Evolutionary conservation across 164 flowering plant species (phyloP), one percentile per base, ranked within the genome.

Genomic region (Tinospora cordifolia): DNA sequence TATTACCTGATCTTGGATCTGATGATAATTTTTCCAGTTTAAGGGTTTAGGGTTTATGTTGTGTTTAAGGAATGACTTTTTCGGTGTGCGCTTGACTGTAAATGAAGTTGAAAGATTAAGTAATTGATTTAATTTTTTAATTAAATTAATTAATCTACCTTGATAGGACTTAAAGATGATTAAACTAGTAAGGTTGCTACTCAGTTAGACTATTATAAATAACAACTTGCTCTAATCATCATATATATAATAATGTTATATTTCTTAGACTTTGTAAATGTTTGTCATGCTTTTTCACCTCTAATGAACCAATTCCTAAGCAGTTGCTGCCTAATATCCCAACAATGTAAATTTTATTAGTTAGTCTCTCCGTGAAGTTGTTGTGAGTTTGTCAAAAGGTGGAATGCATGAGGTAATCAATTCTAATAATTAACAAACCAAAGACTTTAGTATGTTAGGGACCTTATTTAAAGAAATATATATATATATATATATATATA

Each of bases 261-360:
- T 1, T 14, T 30, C 40, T 49, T 69, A 2, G 21, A 25, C 30
- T 22, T 22, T 6, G 3, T 25, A 24, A 60, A n/a, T 15, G 49
- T 44, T 27, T 27, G 39, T 67, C 19, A 73, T 66, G 44, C 63
- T 72, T 68, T 40, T 30, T 36, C 1, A 30, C 22, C 47, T 51
- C 47, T 67, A 5, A 44, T 59, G 4, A 73, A 67, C 26, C 54
- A 38, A 73, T 71, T 62, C 41, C 60, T 63, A 71, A 71, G 73
- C 62, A 46, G 34, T 12, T 63, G 73, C 34, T 63, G 19, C 73
- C 67, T 46, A 41, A 26, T 49, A 21, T 46, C 67, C 62, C 27
- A 71, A 59, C 73, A 63, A 30, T 14, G 58, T 71, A 63, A 49
- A 62, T 12, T 25, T 13, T 25, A 62, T 62, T 24, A 30, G 26